Conservation (phyloP, 768 basidiomycete genomes). For the Tricholoma saponaceum region DNA sequence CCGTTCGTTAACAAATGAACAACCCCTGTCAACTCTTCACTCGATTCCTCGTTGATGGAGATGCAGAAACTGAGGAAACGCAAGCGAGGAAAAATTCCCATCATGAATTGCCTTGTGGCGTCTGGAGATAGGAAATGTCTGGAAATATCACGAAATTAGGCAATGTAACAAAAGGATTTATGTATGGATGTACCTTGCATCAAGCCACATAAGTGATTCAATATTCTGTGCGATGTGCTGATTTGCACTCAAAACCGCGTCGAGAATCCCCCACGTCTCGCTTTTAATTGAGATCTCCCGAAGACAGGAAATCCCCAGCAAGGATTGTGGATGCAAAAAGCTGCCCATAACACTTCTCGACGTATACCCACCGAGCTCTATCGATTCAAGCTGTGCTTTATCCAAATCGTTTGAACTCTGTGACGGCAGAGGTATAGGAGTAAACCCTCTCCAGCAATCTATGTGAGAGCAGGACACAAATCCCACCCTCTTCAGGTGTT, state of each 20-base stretch:
- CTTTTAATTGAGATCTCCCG: not conserved
- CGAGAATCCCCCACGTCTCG: not conserved
- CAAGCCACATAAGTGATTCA: not conserved
- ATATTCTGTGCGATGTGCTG: not conserved
- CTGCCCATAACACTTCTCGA: not conserved
- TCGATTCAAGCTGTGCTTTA: not conserved
- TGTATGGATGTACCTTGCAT: not conserved
- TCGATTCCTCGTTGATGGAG: not conserved
- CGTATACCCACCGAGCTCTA: not conserved
- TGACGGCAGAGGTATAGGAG: not conserved
- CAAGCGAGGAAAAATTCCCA: not conserved
- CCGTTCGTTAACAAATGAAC: not conserved
- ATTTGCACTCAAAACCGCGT: not conserved
- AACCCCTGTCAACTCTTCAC: not conserved
- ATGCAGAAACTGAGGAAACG: not conserved
- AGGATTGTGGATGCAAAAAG: not conserved
- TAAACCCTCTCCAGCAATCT: not conserved
- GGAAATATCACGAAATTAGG: not conserved
- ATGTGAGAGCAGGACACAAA: not conserved
- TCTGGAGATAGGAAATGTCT: not conserved
- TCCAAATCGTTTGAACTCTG: not conserved
- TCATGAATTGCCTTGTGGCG: not conserved
- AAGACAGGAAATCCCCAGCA: not conserved
- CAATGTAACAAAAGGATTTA: not conserved
- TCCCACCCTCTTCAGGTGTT: not conserved